Percentiles rank a stretch among this genome's conserved stretches.
These are phyloP conservation scores for Parasitella parasitica DNA, from an alignment of 371 early-diverging fungal species.

Conservation along the genomic window DNA sequence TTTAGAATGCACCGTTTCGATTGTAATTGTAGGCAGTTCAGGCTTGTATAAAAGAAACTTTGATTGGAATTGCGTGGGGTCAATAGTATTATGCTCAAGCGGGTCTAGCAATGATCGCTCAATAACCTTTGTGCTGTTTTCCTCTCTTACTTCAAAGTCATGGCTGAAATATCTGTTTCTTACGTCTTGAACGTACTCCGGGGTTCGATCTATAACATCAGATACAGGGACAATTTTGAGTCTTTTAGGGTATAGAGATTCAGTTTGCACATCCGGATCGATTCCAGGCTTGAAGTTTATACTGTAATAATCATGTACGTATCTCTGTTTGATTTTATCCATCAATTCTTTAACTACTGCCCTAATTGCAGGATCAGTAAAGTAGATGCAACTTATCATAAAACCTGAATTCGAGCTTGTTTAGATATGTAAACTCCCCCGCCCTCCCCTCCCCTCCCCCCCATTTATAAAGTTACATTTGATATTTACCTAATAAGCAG, in stretches of 20 bases:
- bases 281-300: constrained; percentile 5
- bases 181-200: background rate
- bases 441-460: no score
- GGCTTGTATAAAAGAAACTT: background rate
- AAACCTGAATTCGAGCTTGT: constrained; percentile 17
- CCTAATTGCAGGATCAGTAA: constrained; percentile 38
- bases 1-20: background rate
- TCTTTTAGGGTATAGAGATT: background rate
- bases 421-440: no score
- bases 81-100: background rate
- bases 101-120: background rate
- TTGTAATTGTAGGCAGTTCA: background rate
- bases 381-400: constrained; percentile 35
- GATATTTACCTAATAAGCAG: constrained; percentile 26
- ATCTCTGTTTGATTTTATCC: constrained; percentile 14
- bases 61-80: background rate
- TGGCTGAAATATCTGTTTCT: background rate
- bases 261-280: background rate
- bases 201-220: background rate
- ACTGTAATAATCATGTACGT: constrained; percentile 36
- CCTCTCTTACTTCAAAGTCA: no score
- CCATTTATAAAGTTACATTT: background rate
- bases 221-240: background rate
- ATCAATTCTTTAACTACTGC: constrained; percentile 10
- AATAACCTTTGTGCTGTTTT: background rate